Evolutionary conservation across 805 yeast species (phyloP), one percentile per base, ranked within the genome.

Genomic region (Priceomyces carsonii): DNA sequence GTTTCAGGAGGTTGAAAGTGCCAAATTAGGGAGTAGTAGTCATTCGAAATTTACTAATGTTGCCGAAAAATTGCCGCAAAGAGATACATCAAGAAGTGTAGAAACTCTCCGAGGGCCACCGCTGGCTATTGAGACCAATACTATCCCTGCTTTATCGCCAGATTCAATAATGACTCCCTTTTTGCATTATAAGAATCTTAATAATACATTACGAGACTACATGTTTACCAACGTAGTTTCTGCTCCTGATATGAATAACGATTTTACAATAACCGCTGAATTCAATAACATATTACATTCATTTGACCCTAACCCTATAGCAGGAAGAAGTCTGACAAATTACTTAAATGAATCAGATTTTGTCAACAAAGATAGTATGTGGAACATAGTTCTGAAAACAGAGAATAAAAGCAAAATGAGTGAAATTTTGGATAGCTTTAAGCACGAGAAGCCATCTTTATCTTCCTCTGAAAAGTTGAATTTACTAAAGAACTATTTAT

Each of bases 181-280:
- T n/a, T n/a, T n/a, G n/a, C n/a, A n/a, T n/a, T 52, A 51, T 31
- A 53, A 54, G 26, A 60, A 61, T 15, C 46, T 66, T 5, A 61
- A 60, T 27, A 43, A 50, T 28, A 62, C 67, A 1, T 50, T 68
- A 29, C 50, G 68, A 30, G 70, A 64, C 40, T 61, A 61, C 37
- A 66, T 67, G 69, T 59, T 57, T 43, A 54, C 66, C 17, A 60
- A 60, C 37, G 63, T 64, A 0, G 36, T 46, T 3, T 26, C 33
- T 1, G n/a, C n/a, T n/a, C n/a, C n/a, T n/a, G n/a, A n/a, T n/a
- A n/a, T n/a, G n/a, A n/a, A n/a, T n/a, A 42, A 38, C 8, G 38
- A 33, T 15, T 38, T 40, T 12, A n/a, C 30, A 3, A 10, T 40
- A 32, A 34, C 26, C 5, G 39, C 44, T 4, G 33, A 43, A 13